Evolutionary conservation across 768 basidiomycete species (phyloP).

Genomic region (Pulveroboletus sp.): DNA sequence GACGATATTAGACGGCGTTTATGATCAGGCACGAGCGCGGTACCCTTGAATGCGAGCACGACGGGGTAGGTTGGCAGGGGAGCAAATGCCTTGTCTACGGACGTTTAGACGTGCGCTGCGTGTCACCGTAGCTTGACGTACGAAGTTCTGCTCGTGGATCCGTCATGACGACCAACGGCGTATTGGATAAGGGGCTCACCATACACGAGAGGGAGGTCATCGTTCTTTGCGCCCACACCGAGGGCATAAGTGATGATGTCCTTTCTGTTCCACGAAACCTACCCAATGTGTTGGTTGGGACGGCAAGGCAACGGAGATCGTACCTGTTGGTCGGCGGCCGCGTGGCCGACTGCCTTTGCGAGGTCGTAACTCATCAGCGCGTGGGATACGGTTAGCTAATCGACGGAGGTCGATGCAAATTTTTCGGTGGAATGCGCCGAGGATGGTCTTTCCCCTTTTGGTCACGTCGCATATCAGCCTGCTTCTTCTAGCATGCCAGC

Average conservation of each 20-base stretch:
- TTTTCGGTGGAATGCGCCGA: too few species aligned
- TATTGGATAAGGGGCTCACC: constrained; percentile 39
- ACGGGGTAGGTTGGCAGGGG: constrained; percentile 86
- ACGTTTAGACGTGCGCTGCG: background rate
- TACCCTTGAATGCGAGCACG: constrained; percentile 70
- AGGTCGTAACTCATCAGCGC: constrained; percentile 66
- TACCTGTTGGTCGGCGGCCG: constrained; percentile 52
- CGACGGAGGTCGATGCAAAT: too few species aligned
- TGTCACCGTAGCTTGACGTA: constrained; percentile 19
- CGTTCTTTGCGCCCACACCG: constrained; percentile 76
- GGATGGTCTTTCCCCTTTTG: too few species aligned
- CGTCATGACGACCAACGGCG: background rate
- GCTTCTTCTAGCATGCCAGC: too few species aligned
- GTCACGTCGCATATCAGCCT: too few species aligned
- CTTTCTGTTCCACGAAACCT: constrained; percentile 84
- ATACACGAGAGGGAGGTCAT: constrained; percentile 68
- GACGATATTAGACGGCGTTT: background rate
- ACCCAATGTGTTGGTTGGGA: background rate
- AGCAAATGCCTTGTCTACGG: constrained; percentile 60
- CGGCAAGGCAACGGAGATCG: constrained; percentile 14
- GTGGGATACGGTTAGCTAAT: too few species aligned
- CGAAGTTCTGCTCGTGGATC: constrained; percentile 44
- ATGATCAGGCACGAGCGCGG: background rate
- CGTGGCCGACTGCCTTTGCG: constrained; percentile 60
- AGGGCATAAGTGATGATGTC: constrained; percentile 77